Conservation (phyloP, 306 rosid genomes). For the Inga leiocalycina region DNA sequence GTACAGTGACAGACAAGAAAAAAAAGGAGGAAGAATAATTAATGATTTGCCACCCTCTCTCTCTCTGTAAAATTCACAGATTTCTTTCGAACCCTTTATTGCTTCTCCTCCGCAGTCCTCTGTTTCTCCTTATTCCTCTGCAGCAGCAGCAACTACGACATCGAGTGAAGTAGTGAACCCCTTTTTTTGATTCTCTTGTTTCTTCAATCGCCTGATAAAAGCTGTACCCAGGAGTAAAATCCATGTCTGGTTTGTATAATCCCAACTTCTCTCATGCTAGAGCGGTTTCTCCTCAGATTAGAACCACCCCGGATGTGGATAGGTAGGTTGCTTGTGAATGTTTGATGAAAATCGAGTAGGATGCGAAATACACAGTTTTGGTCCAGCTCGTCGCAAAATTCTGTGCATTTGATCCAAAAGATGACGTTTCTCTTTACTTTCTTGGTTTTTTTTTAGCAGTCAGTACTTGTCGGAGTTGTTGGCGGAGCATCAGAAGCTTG, state of each 20-base stretch:
- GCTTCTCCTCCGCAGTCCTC: constrained; percentile 48
- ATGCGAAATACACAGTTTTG: not conserved
- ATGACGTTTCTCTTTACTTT: not conserved
- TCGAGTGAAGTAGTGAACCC: constrained; percentile 43
- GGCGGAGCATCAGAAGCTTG: constrained; percentile 93
- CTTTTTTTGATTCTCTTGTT: constrained; percentile 50
- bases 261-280: constrained; percentile 95
- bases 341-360: constrained; percentile 31
- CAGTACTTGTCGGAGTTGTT: constrained; percentile 91
- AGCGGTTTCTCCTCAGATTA: constrained; percentile 97
- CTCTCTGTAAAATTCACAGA: constrained; percentile 52
- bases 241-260: constrained; percentile 94
- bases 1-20: constrained; percentile 15
- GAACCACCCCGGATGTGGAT: constrained; percentile 77
- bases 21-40: constrained; percentile 31
- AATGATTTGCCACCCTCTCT: constrained; percentile 35
- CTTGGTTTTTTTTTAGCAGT: constrained; percentile 39
- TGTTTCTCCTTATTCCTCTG: constrained; percentile 66
- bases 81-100: constrained; percentile 52
- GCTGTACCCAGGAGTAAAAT: not conserved
- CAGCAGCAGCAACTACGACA: constrained; percentile 44
- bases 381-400: not conserved
- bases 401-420: constrained; percentile 45
- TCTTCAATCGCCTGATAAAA: constrained; percentile 57
- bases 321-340: constrained; percentile 45